Percentiles rank a stretch among this genome's conserved stretches.
Conservation (phyloP, 352 stramenopile species). For the Phytophthora kernoviae region DNA sequence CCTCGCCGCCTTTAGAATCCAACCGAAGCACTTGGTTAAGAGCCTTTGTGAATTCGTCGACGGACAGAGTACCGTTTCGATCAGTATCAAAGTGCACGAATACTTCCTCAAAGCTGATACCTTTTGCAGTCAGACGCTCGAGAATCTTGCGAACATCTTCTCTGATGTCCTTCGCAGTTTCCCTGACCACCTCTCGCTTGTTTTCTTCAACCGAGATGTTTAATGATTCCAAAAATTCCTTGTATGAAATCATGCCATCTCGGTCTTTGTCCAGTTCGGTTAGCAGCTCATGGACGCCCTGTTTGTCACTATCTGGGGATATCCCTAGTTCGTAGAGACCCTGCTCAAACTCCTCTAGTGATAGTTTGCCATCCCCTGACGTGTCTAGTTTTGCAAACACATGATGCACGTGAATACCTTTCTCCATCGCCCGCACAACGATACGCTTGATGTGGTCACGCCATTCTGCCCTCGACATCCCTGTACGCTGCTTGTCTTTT, state of each 20-base stretch:
- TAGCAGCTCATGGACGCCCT: constrained; percentile 54
- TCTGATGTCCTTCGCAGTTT: constrained; percentile 53
- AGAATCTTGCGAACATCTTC: constrained; percentile 50
- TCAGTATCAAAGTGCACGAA: constrained; percentile 77
- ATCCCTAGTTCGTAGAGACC: constrained; percentile 64
- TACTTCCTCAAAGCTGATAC: constrained; percentile 58
- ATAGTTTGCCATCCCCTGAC: constrained; percentile 66
- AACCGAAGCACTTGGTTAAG: constrained; percentile 50
- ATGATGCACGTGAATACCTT: constrained; percentile 62
- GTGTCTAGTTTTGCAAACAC: constrained; percentile 70
- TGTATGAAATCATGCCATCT: constrained; percentile 74
- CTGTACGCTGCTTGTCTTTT: constrained; percentile 16
- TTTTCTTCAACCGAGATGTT: constrained; percentile 51
- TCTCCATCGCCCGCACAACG: constrained; percentile 53
- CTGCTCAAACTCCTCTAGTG: constrained; percentile 52
- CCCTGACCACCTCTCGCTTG: constrained; percentile 47
- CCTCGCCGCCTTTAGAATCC: neutral
- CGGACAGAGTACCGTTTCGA: constrained; percentile 58
- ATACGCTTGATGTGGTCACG: constrained; percentile 62
- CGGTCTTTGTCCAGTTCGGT: constrained; percentile 58
- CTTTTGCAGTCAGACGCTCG: constrained; percentile 47
- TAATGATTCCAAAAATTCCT: constrained; percentile 78
- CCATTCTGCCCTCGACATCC: constrained; percentile 24
- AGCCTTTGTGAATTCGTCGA: constrained; percentile 59
- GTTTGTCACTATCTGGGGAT: constrained; percentile 23